Conservation (phyloP, 1,139 yeast species). For the Protomyces lactucae-debilis region DNA sequence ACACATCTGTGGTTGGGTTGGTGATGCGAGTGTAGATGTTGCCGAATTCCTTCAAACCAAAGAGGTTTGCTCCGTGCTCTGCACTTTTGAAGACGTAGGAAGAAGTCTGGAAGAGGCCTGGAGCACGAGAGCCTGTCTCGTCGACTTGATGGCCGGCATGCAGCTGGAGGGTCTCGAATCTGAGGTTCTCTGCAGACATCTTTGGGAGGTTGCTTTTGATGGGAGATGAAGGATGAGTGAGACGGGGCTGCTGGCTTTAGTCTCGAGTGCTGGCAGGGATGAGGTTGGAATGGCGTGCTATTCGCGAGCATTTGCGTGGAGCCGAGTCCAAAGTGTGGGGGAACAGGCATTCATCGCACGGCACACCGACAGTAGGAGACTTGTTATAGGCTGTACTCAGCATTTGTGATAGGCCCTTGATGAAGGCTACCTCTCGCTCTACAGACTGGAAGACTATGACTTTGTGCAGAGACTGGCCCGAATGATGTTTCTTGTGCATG, state of each 20-base stretch:
- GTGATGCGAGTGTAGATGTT: slow-evolving; percentile 81
- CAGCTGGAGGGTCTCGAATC: slow-evolving; percentile 80
- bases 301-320: neutral
- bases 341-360: too few relatives aligned
- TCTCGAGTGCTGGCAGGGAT: neutral
- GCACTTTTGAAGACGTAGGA: slow-evolving; percentile 85
- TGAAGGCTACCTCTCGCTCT: too few relatives aligned
- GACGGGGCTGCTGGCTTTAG: too few relatives aligned
- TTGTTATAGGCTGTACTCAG: too few relatives aligned
- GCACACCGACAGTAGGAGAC: too few relatives aligned
- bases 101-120: slow-evolving; percentile 66
- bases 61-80: slow-evolving; percentile 84
- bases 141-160: slow-evolving; percentile 81
- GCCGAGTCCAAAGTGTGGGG: too few relatives aligned
- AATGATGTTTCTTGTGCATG: too few relatives aligned
- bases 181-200: neutral
- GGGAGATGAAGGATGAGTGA: neutral
- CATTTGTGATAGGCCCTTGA: too few relatives aligned
- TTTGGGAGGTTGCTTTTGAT: neutral
- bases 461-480: too few relatives aligned
- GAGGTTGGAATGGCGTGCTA: neutral
- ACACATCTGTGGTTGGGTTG: slow-evolving; percentile 89
- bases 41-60: slow-evolving; percentile 71
- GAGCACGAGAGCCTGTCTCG: slow-evolving; percentile 70
- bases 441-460: too few relatives aligned